Conservation (phyloP, 1,139 yeast species). For the Kodamaea alishanica region DNA sequence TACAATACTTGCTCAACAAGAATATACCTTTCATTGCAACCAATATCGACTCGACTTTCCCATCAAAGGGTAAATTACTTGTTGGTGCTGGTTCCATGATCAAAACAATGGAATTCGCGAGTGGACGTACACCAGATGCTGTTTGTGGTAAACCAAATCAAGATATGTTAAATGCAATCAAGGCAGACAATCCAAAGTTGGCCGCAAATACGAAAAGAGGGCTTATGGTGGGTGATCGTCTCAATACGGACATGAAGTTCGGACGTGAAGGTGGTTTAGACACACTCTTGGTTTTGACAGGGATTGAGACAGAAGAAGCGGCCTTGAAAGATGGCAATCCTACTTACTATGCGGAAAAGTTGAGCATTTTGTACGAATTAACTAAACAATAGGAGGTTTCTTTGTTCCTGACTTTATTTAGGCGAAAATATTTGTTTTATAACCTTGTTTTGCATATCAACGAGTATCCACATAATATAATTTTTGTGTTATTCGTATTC, state of each 20-base stretch:
- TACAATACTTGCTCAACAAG: constrained; percentile 70
- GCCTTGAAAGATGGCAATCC: constrained; percentile 56
- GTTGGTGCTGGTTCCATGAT: constrained; percentile 97
- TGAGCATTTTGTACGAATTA: constrained; percentile 73
- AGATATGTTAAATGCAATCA: constrained; percentile 87
- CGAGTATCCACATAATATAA: too few species aligned
- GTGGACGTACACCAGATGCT: constrained; percentile 67
- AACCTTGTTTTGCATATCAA: too few species aligned
- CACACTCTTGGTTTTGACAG: constrained; percentile 83
- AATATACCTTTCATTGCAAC: constrained; percentile 82
- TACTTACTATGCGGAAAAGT: constrained; percentile 62
- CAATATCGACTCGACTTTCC: constrained; percentile 93
- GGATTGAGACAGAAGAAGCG: constrained; percentile 73
- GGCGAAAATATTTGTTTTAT: too few species aligned
- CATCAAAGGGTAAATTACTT: constrained; percentile 75
- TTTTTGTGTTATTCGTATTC: too few species aligned
- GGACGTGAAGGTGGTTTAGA: constrained; percentile 83
- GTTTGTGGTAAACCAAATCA: constrained; percentile 87
- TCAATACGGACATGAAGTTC: constrained; percentile 91
- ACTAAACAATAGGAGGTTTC: background rate
- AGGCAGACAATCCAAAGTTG: constrained; percentile 53
- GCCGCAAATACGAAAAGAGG: constrained; percentile 58
- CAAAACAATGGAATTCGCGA: constrained; percentile 70
- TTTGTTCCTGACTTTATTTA: background rate
- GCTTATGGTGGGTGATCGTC: constrained; percentile 92